Evolutionary conservation across 1,139 yeast species (phyloP).

Genomic region (Komagataea norvegica): DNA sequence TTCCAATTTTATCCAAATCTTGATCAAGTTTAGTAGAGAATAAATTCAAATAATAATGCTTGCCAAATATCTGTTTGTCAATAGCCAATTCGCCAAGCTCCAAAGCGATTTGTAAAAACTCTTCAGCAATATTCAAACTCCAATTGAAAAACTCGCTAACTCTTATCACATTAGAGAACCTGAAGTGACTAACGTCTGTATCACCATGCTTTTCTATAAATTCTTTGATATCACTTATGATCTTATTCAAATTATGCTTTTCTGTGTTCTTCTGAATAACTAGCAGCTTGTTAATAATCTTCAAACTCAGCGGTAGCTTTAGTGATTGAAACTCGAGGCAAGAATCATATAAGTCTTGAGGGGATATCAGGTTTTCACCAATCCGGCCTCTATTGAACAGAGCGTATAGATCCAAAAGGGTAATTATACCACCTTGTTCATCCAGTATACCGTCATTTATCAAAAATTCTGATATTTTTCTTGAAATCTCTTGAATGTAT

Average conservation of each 20-base stretch:
- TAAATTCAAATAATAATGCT: slow-evolving; percentile 35
- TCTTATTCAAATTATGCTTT: slow-evolving; percentile 18
- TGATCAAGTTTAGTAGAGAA: slow-evolving; percentile 1
- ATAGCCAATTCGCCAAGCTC: slow-evolving; percentile 54
- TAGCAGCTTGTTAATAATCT: slow-evolving; percentile 38
- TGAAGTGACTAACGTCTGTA: slow-evolving; percentile 27
- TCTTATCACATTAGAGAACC: slow-evolving; percentile 25
- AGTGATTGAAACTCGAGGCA: slow-evolving; percentile 43
- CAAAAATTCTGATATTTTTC: slow-evolving; percentile 57
- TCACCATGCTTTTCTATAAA: slow-evolving; percentile 29
- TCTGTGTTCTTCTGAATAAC: slow-evolving; percentile 39
- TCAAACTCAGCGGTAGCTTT: slow-evolving; percentile 41
- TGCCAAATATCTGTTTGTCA: slow-evolving; percentile 63
- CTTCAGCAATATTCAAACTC: slow-evolving; percentile 66
- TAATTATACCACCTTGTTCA: slow-evolving; percentile 51
- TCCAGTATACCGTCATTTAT: slow-evolving; percentile 38
- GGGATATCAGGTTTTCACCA: slow-evolving; percentile 56
- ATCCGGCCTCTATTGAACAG: slow-evolving; percentile 52
- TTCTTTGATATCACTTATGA: slow-evolving; percentile 30
- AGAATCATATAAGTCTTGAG: slow-evolving; percentile 50
- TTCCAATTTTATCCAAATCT: slow-evolving; percentile 2
- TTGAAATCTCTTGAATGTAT: slow-evolving; percentile 37
- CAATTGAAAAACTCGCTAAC: slow-evolving; percentile 47
- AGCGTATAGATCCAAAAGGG: slow-evolving; percentile 56
- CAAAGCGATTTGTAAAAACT: slow-evolving; percentile 61